Conservation (phyloP, 176 grass and related monocot genomes). For the Musa troglodytarum region DNA sequence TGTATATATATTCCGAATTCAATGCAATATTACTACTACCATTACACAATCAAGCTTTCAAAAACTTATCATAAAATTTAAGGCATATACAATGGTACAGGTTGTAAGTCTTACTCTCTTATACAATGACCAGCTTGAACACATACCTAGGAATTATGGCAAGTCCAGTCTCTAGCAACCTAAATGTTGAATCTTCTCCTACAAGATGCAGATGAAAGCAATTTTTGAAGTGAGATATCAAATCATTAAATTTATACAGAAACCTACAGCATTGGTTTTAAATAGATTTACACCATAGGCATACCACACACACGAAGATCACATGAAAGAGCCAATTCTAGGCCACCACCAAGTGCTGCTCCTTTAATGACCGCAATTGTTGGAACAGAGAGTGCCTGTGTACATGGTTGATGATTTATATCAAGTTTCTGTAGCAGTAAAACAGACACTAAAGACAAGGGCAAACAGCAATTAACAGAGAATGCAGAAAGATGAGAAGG, state of each 20-base stretch:
- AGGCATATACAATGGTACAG: not conserved
- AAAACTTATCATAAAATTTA: not conserved
- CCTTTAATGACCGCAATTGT: constrained; percentile 80
- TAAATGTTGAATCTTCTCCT: constrained; percentile 72
- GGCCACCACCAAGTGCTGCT: constrained; percentile 69
- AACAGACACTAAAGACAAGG: not conserved
- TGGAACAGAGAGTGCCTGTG: constrained; percentile 55
- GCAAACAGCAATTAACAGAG: not conserved
- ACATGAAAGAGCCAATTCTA: constrained; percentile 74
- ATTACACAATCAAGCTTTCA: not conserved
- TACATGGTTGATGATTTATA: not conserved
- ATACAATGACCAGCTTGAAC: not conserved
- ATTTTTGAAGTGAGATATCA: not conserved
- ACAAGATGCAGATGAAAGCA: constrained; percentile 12
- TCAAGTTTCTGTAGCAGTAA: not conserved
- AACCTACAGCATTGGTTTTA: not conserved
- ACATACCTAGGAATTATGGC: constrained; percentile 95
- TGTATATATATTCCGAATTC: too few relatives aligned
- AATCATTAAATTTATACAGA: not conserved
- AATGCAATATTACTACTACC: too few relatives aligned
- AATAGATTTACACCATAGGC: not conserved
- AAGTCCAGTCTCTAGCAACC: constrained; percentile 87
- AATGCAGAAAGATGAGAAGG: too few relatives aligned
- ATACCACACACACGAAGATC: constrained; percentile 79
- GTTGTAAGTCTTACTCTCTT: not conserved